These are phyloP conservation scores for Leishmania gerbilli DNA, from an alignment of 208 protist genomes.

Conservation along the genomic window DNA sequence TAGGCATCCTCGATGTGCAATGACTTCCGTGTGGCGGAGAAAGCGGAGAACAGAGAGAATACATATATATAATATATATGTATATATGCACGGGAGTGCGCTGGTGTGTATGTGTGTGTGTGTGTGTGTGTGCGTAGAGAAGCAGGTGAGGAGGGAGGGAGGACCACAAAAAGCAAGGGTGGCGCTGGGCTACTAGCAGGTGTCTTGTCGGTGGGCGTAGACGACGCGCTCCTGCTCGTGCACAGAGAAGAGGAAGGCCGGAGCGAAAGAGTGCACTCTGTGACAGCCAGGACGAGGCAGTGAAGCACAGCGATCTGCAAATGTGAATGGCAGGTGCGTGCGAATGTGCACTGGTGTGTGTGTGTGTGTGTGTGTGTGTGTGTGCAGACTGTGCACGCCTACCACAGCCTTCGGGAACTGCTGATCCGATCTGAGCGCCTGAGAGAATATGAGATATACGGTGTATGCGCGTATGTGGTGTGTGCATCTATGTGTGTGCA, in stretches of 20 bases:
- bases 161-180: not conserved
- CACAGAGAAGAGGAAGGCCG: not conserved
- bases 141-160: not conserved
- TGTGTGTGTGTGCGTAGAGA: not conserved
- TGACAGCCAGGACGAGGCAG: not conserved
- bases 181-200: not conserved
- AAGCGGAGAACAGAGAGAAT: not conserved
- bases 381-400: not conserved
- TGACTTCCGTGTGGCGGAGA: not conserved
- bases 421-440: not conserved
- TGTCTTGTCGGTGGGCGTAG: constrained; percentile 1
- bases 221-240: not conserved
- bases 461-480: not conserved
- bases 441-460: not conserved
- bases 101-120: not conserved
- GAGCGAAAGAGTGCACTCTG: not conserved
- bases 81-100: not conserved
- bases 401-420: not conserved
- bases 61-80: not conserved
- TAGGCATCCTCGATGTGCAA: not conserved
- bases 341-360: not conserved
- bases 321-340: not conserved
- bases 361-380: not conserved
- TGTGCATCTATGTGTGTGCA: constrained; percentile 8
- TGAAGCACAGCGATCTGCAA: not conserved